phyloP scores from a whole-genome alignment of 768 basidiomycete species.

The Trametes cingulata region DNA sequence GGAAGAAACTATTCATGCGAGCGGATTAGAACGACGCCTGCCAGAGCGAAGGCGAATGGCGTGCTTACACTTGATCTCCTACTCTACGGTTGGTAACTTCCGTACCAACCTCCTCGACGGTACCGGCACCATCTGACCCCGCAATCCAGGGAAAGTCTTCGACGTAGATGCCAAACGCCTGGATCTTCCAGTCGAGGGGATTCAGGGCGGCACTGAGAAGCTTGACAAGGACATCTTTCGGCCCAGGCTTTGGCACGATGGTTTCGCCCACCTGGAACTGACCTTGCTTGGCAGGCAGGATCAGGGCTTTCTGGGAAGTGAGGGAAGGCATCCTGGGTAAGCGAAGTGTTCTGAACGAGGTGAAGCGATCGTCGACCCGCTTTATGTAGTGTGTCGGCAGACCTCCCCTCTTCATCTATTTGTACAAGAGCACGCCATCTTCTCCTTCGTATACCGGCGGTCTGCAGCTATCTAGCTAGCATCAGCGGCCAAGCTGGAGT shows the following conservation, averaged over 20 bases:
- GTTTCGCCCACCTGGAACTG: conserved; percentile 32
- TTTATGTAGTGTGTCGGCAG: no score
- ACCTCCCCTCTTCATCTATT: no score
- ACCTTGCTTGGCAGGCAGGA: not conserved
- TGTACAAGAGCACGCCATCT: no score
- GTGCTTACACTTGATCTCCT: conserved; percentile 41
- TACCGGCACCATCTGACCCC: conserved; percentile 42
- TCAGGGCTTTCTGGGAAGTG: conserved; percentile 22
- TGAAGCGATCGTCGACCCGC: no score
- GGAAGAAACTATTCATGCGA: no score
- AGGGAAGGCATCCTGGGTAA: conserved; percentile 15
- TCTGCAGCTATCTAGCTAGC: no score
- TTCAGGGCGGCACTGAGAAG: conserved; percentile 32
- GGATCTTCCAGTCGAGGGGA: conserved; percentile 37
- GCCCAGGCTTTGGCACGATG: conserved; percentile 38
- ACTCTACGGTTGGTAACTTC: conserved; percentile 38
- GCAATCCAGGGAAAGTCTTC: conserved; percentile 38
- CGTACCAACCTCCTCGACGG: conserved; percentile 39
- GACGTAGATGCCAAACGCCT: conserved; percentile 28
- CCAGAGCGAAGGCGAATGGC: no score
- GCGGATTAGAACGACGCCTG: no score
- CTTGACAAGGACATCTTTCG: conserved; percentile 35
- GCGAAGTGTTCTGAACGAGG: no score
- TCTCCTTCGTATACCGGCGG: no score
- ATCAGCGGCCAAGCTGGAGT: no score